Percentiles rank a stretch among this genome's conserved stretches.
Conservation (phyloP, 805 yeast genomes). For the Cyberlindnera nakhonratchasimensis region DNA sequence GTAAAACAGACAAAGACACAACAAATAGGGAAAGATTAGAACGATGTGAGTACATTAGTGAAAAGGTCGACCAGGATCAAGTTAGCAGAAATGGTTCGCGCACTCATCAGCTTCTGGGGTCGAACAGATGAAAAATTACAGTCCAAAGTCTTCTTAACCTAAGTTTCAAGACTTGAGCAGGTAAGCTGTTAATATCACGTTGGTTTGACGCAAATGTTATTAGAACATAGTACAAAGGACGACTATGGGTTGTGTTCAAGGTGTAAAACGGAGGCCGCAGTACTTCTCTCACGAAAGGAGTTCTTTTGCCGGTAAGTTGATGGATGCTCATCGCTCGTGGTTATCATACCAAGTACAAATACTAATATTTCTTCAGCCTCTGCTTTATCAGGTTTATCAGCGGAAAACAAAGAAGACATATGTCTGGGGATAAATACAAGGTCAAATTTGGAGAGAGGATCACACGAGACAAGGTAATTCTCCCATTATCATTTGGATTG, state of each 20-base stretch:
- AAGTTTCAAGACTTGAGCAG: too few relatives aligned
- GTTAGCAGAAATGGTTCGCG: neutral
- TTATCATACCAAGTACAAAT: neutral
- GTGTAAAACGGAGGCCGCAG: conserved; percentile 44
- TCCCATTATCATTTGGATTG: conserved; percentile 64
- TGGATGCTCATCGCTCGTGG: neutral
- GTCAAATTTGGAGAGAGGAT: conserved; percentile 55
- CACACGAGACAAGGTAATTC: conserved; percentile 43
- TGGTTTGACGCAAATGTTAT: too few relatives aligned
- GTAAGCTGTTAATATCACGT: too few relatives aligned
- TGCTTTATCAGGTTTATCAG: conserved; percentile 75
- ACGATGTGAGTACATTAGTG: too few relatives aligned
- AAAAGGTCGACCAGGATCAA: too few relatives aligned
- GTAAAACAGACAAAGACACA: neutral
- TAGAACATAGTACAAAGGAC: neutral
- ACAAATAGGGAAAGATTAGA: neutral
- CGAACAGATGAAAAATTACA: too few relatives aligned
- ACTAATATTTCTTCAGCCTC: conserved; percentile 5
- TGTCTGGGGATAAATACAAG: conserved; percentile 67
- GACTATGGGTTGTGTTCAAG: conserved; percentile 29
- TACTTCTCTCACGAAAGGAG: conserved; percentile 56
- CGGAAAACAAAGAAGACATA: conserved; percentile 76
- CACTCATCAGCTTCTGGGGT: neutral
- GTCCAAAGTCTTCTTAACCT: neutral
- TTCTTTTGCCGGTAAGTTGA: conserved; percentile 46